Evolutionary conservation across 2,329 filamentous ascomycete species (phyloP).

Genomic region (Malbranchea cinnamomea): DNA sequence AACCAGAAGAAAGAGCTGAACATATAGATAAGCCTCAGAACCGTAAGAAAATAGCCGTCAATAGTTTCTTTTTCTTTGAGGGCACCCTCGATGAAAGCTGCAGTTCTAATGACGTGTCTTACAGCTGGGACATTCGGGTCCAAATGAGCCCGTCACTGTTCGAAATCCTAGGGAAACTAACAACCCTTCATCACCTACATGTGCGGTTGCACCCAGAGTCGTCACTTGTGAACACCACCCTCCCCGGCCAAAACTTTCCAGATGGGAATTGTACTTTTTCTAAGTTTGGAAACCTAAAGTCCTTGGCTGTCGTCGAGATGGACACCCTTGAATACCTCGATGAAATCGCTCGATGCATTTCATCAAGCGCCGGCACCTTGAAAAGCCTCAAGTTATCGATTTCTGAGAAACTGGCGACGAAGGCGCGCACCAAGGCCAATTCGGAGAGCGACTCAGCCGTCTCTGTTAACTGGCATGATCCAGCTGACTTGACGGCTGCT

Average conservation of each 20-base stretch:
- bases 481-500: background rate
- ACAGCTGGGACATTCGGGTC: conserved; percentile 49
- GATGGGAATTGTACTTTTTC: conserved; percentile 37
- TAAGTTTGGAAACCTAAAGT: conserved; percentile 41
- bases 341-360: conserved; percentile 42
- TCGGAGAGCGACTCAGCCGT: too few relatives aligned
- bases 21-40: too few relatives aligned
- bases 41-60: too few relatives aligned
- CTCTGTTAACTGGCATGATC: background rate
- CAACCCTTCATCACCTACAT: conserved; percentile 38
- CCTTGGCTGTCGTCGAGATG: conserved; percentile 44
- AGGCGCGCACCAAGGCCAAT: conserved; percentile 34
- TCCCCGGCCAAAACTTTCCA: conserved; percentile 28
- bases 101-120: too few relatives aligned
- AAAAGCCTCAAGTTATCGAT: conserved; percentile 44
- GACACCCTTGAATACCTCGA: conserved; percentile 41
- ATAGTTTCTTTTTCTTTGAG: conserved; percentile 4
- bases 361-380: conserved; percentile 40
- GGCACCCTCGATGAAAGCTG: too few relatives aligned
- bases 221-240: conserved; percentile 39
- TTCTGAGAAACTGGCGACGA: conserved; percentile 36
- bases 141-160: conserved; percentile 47
- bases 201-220: conserved; percentile 44
- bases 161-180: conserved; percentile 39
- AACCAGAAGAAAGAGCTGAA: too few relatives aligned